Evolutionary conservation across 169 alveolate species (phyloP), one percentile per base, ranked within the genome.

Genomic region (Plasmodium gallinaceum): DNA sequence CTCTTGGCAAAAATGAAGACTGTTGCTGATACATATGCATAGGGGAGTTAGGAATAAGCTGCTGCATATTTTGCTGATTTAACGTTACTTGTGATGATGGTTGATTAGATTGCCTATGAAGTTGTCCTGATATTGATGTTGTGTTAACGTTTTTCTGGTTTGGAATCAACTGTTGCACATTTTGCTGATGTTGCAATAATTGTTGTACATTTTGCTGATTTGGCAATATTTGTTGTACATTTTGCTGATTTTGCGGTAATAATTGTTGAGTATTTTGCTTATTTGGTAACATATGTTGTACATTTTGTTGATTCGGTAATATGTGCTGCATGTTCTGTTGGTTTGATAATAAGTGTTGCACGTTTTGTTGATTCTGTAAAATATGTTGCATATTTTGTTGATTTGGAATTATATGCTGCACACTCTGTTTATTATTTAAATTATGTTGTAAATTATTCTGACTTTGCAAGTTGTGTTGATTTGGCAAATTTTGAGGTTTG

Each of bases 21-120:
- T 24, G 91, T 5, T 68, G 91, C 32, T 68, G 85, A 62, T 52
- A 83, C 51, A 66, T 57, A 32, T 83, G 80, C 12, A 46, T 48
- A 32, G 91, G 54, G 32, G 18, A 52, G n/a, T 57, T 57, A 64
- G 64, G 86, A 58, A 54, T 54, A 62, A 54, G 52, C n/a, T 60
- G 48, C n/a, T 72, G 86, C 66, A 72, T 72, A 72, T 26, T 26
- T 26, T 68, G 85, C 26, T 83, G 91, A 60, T 45, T 83, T 46
- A 68, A 32, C 10, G 91, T 43, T 7, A 32, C 71, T 7, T 83
- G 68, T 8, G 72, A 7, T 46, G 76, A 8, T 57, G 65, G 43
- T 20, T 66, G 91, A 32, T 37, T 83, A 16, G 80, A 61, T n/a
- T 83, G 91, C 22, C 83, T 83, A 60, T 69, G 66, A 51, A 76